phyloP scores from a whole-genome alignment of 345 rosid species.

The Sisymbrium altissimum region DNA sequence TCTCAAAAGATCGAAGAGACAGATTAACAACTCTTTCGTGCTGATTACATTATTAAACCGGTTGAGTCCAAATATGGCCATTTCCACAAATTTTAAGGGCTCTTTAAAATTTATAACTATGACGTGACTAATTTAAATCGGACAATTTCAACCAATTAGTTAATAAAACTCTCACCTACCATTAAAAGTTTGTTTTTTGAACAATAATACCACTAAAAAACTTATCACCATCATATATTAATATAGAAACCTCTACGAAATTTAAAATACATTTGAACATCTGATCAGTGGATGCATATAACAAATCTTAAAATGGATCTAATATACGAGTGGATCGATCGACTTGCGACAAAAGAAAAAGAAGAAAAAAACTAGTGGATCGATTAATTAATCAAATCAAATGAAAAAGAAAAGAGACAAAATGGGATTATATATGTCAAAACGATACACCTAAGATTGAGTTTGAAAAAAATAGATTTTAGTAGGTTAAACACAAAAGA shows the following conservation, averaged over 20 bases:
- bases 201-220: conserved; percentile 1
- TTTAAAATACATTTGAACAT: conserved; percentile 6
- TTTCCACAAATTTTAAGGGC: conserved; percentile 4
- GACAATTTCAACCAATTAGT: not conserved
- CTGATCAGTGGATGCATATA: conserved; percentile 21
- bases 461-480: conserved; percentile 27
- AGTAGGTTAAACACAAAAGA: conserved; percentile 41
- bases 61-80: conserved; percentile 26
- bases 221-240: not conserved
- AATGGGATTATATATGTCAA: conserved; percentile 35
- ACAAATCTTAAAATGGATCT: conserved; percentile 19
- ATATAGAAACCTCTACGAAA: conserved; percentile 15
- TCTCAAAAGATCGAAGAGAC: conserved; percentile 38
- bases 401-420: not conserved
- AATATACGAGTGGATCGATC: conserved; percentile 12
- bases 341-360: not conserved
- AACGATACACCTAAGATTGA: conserved; percentile 31
- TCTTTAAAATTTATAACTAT: conserved; percentile 21
- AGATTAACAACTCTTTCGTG: conserved; percentile 36
- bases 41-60: conserved; percentile 26
- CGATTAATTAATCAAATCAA: conserved; percentile 1
- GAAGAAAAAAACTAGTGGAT: not conserved
- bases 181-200: conserved; percentile 1
- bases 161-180: conserved; percentile 22
- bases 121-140: conserved; percentile 23